Conservation (phyloP, 2,329 filamentous ascomycete genomes). For the Aspergillus glaucus region DNA sequence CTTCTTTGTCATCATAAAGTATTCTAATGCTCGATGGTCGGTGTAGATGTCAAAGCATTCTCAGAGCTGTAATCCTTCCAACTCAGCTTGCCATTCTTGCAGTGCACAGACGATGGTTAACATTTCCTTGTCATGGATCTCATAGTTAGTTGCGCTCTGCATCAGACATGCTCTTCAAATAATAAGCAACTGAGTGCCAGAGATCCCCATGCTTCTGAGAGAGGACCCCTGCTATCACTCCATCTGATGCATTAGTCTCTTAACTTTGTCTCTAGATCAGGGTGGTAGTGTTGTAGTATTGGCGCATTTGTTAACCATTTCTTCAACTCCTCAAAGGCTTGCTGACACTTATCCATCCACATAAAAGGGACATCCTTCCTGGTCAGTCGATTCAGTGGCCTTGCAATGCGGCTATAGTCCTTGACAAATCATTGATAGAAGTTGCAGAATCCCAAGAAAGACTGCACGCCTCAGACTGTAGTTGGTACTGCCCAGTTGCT, state of each 20-base stretch:
- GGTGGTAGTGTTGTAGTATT: neutral
- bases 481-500: slow-evolving; percentile 1
- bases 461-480: slow-evolving; percentile 10
- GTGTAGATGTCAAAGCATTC: no score
- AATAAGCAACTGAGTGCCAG: slow-evolving; percentile 17
- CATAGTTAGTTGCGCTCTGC: neutral
- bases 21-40: neutral
- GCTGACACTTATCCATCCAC: slow-evolving; percentile 4
- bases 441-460: slow-evolving; percentile 28
- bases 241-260: slow-evolving; percentile 18
- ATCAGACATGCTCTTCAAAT: slow-evolving; percentile 13
- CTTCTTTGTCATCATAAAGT: neutral
- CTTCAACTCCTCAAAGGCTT: slow-evolving; percentile 9
- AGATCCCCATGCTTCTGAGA: slow-evolving; percentile 9
- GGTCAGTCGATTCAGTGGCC: slow-evolving; percentile 3
- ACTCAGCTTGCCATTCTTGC: no score
- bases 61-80: no score
- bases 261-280: slow-evolving; percentile 7
- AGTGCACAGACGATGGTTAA: no score
- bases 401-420: neutral
- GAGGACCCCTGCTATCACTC: slow-evolving; percentile 6
- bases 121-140: no score
- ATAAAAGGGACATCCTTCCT: slow-evolving; percentile 9
- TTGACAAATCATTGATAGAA: slow-evolving; percentile 25
- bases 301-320: neutral